Conservation (phyloP, 495 filamentous ascomycete species). For the Aspergillus kassunensis region DNA sequence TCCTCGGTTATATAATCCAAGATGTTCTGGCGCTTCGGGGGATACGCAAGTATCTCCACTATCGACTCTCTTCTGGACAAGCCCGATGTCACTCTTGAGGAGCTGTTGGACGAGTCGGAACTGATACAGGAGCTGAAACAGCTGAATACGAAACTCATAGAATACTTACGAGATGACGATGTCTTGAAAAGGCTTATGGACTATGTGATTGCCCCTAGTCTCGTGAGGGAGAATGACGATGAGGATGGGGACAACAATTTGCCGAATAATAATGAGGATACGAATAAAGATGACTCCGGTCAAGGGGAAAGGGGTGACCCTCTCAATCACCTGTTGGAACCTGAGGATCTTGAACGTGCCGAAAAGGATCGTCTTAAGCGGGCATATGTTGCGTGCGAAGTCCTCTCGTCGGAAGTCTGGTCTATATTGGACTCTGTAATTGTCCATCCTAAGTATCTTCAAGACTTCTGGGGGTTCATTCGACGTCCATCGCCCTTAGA, state of each 20-base stretch:
- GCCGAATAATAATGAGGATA: conserved; percentile 31
- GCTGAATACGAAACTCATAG: conserved; percentile 96
- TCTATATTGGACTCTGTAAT: conserved; percentile 90
- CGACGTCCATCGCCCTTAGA: conserved; percentile 77
- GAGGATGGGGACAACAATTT: conserved; percentile 48
- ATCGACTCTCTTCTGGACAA: conserved; percentile 96
- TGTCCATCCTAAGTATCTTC: conserved; percentile 71
- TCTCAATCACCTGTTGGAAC: conserved; percentile 45
- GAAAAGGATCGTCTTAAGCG: conserved; percentile 90
- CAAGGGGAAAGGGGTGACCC: conserved; percentile 43
- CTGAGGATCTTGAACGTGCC: conserved; percentile 62
- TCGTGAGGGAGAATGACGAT: conserved; percentile 61
- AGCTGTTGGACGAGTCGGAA: conserved; percentile 92
- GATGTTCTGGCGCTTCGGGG: conserved; percentile 99
- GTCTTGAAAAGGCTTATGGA: conserved; percentile 83
- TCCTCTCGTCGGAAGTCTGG: conserved; percentile 95
- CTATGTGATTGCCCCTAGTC: conserved; percentile 79
- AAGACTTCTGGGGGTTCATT: conserved; percentile 87
- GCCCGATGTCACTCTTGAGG: conserved; percentile 88
- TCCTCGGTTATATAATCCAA: conserved; percentile 49
- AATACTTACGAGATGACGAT: conserved; percentile 84
- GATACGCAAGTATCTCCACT: conserved; percentile 93
- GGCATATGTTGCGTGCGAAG: conserved; percentile 86
- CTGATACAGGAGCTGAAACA: conserved; percentile 96
- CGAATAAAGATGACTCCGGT: conserved; percentile 32